phyloP scores from a whole-genome alignment of 2,329 filamentous ascomycete genomes.

The Chrysosporium queenslandicum region DNA sequence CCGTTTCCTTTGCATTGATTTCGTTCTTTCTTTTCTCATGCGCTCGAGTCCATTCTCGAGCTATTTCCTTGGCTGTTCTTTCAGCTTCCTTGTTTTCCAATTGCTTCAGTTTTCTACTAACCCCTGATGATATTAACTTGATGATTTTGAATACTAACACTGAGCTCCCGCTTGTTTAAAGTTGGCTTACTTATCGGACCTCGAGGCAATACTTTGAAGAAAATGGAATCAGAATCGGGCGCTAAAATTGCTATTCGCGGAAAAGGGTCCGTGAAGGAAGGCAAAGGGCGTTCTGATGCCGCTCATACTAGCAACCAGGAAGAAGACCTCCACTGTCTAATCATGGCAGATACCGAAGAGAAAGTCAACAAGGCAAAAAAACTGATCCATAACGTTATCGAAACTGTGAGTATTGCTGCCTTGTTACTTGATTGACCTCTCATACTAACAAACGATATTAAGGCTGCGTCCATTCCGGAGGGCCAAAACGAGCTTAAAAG shows the following conservation, averaged over 20 bases:
- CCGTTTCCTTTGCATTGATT: conserved; percentile 39
- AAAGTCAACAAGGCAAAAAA: conserved; percentile 99
- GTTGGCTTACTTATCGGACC: conserved; percentile 99
- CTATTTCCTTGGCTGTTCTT: conserved; percentile 37
- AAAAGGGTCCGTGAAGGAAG: conserved; percentile 99
- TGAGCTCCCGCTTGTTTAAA: conserved; percentile 68
- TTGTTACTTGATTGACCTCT: background rate
- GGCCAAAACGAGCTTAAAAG: conserved; percentile 98
- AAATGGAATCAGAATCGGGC: conserved; percentile 95
- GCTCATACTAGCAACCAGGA: conserved; percentile 99
- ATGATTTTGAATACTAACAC: conserved; percentile 64
- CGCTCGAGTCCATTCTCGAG: conserved; percentile 25
- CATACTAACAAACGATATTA: conserved; percentile 24
- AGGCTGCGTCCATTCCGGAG: conserved; percentile 97
- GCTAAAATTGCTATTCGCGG: conserved; percentile 99
- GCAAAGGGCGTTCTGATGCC: conserved; percentile 96
- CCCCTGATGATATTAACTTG: conserved; percentile 22
- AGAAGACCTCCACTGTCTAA: conserved; percentile 95
- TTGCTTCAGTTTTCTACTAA: conserved; percentile 18
- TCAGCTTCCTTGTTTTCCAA: conserved; percentile 21
- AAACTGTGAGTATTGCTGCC: conserved; percentile 62
- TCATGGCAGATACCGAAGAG: conserved; percentile 99
- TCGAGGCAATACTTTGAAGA: conserved; percentile 99
- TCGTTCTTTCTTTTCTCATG: conserved; percentile 20
- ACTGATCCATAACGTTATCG: conserved; percentile 95